phyloP scores from a whole-genome alignment of 768 basidiomycete genomes.

The Cytidiella melzeri region DNA sequence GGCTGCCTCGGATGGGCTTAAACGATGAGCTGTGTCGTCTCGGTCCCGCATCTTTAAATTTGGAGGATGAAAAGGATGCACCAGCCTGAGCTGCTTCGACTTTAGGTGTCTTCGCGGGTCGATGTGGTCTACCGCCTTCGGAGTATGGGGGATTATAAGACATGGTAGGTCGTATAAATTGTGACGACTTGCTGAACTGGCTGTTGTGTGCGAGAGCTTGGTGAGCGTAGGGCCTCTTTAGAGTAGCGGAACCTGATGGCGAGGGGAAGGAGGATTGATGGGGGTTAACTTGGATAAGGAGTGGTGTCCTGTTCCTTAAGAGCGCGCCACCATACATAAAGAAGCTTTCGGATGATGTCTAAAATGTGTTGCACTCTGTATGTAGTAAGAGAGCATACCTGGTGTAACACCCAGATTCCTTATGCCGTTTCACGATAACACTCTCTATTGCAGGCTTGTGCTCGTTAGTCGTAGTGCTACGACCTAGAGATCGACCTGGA shows the following conservation, averaged over 20 bases:
- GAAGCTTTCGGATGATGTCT: not conserved
- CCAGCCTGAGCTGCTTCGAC: not conserved
- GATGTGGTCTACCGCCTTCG: not conserved
- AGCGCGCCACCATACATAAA: slow-evolving; percentile 42
- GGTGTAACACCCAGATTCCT: no score
- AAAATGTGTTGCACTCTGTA: not conserved
- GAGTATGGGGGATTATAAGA: no score
- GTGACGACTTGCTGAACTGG: not conserved
- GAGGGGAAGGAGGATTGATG: slow-evolving; percentile 28
- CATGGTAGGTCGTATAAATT: not conserved
- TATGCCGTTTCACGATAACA: no score
- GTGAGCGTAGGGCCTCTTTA: slow-evolving; percentile 40
- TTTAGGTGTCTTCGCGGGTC: slow-evolving; percentile 6
- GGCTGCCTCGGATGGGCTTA: not conserved
- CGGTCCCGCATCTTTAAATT: not conserved
- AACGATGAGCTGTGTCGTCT: not conserved
- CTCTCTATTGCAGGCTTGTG: no score
- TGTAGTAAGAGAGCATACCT: no score
- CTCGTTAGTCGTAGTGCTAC: no score
- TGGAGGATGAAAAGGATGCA: not conserved
- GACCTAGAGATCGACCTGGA: no score
- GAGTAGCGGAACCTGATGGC: slow-evolving; percentile 16
- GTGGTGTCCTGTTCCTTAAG: slow-evolving; percentile 43
- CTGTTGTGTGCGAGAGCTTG: slow-evolving; percentile 2
- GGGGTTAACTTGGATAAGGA: slow-evolving; percentile 60